Conservation (phyloP, 163 green algal genomes). For the Trebouxia gelatinosa region DNA sequence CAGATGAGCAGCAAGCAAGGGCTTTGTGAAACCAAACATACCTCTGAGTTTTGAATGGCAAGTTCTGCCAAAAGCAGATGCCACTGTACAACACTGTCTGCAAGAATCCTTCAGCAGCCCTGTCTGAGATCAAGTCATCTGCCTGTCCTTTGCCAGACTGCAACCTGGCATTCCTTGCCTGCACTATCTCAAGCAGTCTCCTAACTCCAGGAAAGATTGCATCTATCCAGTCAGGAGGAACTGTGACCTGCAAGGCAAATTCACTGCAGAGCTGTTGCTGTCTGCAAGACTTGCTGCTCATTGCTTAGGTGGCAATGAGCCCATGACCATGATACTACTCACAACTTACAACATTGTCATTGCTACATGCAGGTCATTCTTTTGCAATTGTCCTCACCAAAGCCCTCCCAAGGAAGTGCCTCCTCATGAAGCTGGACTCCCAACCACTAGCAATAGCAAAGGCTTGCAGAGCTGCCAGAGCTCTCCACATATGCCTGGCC, state of each 20-base stretch:
- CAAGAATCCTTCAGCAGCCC: background rate
- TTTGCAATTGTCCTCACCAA: background rate
- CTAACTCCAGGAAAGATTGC: background rate
- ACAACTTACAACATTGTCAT: no score
- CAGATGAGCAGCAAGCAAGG: conserved; percentile 1
- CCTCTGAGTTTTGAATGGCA: conserved; percentile 3
- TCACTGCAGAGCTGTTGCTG: no score
- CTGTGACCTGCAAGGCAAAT: background rate
- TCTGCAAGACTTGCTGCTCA: no score
- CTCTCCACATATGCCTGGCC: background rate
- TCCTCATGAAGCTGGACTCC: conserved; percentile 9
- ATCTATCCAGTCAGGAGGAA: background rate
- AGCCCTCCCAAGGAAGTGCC: conserved; percentile 4
- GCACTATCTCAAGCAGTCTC: background rate
- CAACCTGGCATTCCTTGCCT: background rate
- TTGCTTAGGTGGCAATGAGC: no score
- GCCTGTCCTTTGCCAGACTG: background rate
- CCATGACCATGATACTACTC: no score
- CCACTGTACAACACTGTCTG: conserved; percentile 1
- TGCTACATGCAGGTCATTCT: no score
- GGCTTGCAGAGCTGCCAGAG: background rate
- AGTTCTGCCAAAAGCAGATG: conserved; percentile 1
- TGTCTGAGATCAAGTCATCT: background rate
- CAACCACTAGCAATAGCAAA: conserved; percentile 1
- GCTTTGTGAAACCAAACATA: background rate